Conservation (phyloP, 306 rosid species). For the Morella rubra region DNA sequence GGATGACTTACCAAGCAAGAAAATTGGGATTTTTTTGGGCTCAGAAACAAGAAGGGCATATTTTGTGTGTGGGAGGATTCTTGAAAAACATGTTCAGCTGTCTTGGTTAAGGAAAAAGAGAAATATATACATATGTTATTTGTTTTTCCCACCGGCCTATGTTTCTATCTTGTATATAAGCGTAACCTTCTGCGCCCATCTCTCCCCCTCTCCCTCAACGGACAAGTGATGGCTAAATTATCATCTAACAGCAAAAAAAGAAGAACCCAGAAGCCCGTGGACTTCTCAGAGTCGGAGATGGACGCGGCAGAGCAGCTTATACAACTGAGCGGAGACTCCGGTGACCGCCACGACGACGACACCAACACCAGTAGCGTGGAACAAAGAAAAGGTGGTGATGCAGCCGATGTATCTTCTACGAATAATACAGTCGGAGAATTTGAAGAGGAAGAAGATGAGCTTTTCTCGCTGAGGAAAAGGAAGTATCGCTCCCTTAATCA, state of each 20-base stretch:
- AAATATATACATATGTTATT: too few relatives aligned
- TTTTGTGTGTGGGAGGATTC: too few relatives aligned
- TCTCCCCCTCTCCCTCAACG: not conserved
- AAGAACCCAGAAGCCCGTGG: not conserved
- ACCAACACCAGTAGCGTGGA: slow-evolving; percentile 27
- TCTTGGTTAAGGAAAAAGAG: too few relatives aligned
- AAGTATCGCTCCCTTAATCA: slow-evolving; percentile 14
- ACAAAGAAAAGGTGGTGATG: slow-evolving; percentile 5
- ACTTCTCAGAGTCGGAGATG: slow-evolving; percentile 31
- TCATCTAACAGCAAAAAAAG: slow-evolving; percentile 13
- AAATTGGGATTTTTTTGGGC: too few relatives aligned
- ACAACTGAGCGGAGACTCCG: slow-evolving; percentile 41
- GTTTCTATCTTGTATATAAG: not conserved
- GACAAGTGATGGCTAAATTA: slow-evolving; percentile 20
- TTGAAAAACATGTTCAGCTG: too few relatives aligned
- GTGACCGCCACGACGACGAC: not conserved
- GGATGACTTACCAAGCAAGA: too few relatives aligned
- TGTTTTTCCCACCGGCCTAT: not conserved
- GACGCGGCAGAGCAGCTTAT: slow-evolving; percentile 46
- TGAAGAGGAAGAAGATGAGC: slow-evolving; percentile 29
- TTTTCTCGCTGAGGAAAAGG: slow-evolving; percentile 1
- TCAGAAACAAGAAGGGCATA: too few relatives aligned
- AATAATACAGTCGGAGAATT: not conserved
- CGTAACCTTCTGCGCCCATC: not conserved
- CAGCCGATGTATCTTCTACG: slow-evolving; percentile 18